Percentiles rank a stretch among this genome's conserved stretches.
Evolutionary conservation across 1,284 basidiomycete species (phyloP).

Genomic region (Cryptococcus sp.): DNA sequence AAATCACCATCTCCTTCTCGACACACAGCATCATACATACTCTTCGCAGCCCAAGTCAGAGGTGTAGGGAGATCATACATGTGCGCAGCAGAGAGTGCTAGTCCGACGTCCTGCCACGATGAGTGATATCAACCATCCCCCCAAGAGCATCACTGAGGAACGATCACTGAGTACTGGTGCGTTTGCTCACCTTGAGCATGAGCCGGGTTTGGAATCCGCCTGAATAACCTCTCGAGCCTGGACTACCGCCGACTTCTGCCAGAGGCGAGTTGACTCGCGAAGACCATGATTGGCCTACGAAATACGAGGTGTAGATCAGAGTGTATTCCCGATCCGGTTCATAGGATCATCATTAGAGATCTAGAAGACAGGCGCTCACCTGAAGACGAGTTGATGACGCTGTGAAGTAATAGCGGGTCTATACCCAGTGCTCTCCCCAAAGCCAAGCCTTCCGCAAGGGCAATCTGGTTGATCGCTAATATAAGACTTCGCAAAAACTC

Average conservation of each 20-base stretch:
- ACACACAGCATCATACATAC: slow-evolving; percentile 45
- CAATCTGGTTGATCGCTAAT: slow-evolving; percentile 51
- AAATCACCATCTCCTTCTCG: slow-evolving; percentile 33
- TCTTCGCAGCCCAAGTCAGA: slow-evolving; percentile 44
- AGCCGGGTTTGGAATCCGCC: slow-evolving; percentile 47
- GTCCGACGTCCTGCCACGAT: slow-evolving; percentile 37
- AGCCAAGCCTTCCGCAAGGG: slow-evolving; percentile 45
- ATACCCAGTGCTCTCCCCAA: slow-evolving; percentile 43
- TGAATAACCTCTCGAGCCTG: slow-evolving; percentile 38
- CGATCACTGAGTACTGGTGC: too few relatives aligned
- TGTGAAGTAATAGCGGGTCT: slow-evolving; percentile 38
- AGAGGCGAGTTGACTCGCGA: slow-evolving; percentile 45
- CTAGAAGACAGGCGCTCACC: too few relatives aligned
- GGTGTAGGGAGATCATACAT: slow-evolving; percentile 40
- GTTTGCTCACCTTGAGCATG: slow-evolving; percentile 50
- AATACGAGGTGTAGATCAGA: too few relatives aligned
- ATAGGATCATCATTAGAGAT: too few relatives aligned
- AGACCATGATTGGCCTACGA: slow-evolving; percentile 47
- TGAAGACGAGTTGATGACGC: slow-evolving; percentile 45
- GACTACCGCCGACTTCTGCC: slow-evolving; percentile 33
- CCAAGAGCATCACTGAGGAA: not conserved
- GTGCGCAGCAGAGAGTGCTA: slow-evolving; percentile 43
- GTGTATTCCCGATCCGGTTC: too few relatives aligned
- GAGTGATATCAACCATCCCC: not conserved
- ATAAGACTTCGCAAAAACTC: slow-evolving; percentile 33